Percentiles rank a stretch among this genome's conserved stretches.
phyloP scores from a whole-genome alignment of 768 basidiomycete genomes.

The Dacryopinax spathularia region DNA sequence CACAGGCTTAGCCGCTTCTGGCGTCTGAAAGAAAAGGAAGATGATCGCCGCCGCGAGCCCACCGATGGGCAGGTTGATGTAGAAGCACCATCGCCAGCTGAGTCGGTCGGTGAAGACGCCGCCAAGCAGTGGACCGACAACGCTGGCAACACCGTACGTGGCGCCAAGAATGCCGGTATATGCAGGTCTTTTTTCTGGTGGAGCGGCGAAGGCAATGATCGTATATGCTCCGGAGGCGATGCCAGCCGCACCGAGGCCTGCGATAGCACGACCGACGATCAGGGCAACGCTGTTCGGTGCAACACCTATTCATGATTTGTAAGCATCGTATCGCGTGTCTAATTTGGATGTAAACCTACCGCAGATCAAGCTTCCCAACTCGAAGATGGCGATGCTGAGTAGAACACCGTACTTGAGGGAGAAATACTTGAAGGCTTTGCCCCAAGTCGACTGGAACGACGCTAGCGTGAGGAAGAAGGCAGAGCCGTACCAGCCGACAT shows the following conservation, averaged over 20 bases:
- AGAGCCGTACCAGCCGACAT: constrained; percentile 10
- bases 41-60: constrained; percentile 2
- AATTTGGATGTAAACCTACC: neutral
- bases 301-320: neutral
- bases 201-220: neutral
- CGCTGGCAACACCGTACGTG: neutral
- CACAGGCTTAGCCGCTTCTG: neutral
- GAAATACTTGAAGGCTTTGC: neutral
- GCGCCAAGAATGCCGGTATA: neutral
- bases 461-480: constrained; percentile 7
- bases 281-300: neutral
- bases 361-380: constrained; percentile 1
- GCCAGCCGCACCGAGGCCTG: neutral
- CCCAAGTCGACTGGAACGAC: neutral
- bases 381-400: neutral
- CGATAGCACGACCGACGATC: neutral
- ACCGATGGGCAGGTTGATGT: constrained; percentile 10
- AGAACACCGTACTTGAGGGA: neutral
- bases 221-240: neutral
- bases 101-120: constrained; percentile 8
- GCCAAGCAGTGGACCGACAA: constrained; percentile 7
- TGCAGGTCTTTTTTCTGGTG: neutral
- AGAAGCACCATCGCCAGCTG: constrained; percentile 11
- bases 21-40: constrained; percentile 7
- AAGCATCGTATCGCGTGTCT: neutral